Percentiles rank a stretch among this genome's conserved stretches.
These are phyloP conservation scores for Peronospora destructor DNA, from an alignment of 352 stramenopile genomes.

Conservation along the genomic window DNA sequence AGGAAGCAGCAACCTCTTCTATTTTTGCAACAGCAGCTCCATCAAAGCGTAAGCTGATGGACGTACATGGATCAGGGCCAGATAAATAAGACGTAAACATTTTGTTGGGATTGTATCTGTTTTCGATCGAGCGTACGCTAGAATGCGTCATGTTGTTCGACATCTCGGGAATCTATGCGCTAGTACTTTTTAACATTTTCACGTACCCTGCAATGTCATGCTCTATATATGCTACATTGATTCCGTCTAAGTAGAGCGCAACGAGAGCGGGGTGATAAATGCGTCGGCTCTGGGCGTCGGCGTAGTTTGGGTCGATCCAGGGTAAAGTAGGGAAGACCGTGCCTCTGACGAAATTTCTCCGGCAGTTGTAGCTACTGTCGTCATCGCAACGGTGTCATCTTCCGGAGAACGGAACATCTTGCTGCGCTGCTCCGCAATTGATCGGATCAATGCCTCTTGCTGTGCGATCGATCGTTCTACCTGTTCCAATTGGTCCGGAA, in stretches of 20 bases:
- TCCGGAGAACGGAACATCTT: constrained; percentile 33
- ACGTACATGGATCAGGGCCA: background rate
- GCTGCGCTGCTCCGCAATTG: constrained; percentile 46
- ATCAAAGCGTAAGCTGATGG: constrained; percentile 5
- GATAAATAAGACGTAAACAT: constrained; percentile 13
- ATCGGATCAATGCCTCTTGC: constrained; percentile 52
- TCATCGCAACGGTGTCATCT: constrained; percentile 23
- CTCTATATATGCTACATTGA: constrained; percentile 33
- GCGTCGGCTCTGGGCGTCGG: constrained; percentile 26
- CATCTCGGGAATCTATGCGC: constrained; percentile 4
- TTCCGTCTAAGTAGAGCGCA: constrained; percentile 28
- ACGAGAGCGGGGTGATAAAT: constrained; percentile 25
- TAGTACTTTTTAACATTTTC: constrained; percentile 16
- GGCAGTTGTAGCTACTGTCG: constrained; percentile 24
- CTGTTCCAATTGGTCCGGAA: constrained; percentile 42
- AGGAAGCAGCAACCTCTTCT: constrained; percentile 7
- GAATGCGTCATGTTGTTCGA: constrained; percentile 8
- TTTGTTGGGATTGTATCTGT: constrained; percentile 19
- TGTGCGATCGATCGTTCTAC: constrained; percentile 61
- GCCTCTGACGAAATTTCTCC: constrained; percentile 29
- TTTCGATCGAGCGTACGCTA: constrained; percentile 18
- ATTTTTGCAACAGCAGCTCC: constrained; percentile 3
- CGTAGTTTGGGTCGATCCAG: constrained; percentile 29
- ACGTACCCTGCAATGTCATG: constrained; percentile 10
- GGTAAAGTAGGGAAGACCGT: constrained; percentile 26